phyloP scores from a whole-genome alignment of 2,329 filamentous ascomycete genomes.

The Lasiodiplodia hormozganensis region DNA sequence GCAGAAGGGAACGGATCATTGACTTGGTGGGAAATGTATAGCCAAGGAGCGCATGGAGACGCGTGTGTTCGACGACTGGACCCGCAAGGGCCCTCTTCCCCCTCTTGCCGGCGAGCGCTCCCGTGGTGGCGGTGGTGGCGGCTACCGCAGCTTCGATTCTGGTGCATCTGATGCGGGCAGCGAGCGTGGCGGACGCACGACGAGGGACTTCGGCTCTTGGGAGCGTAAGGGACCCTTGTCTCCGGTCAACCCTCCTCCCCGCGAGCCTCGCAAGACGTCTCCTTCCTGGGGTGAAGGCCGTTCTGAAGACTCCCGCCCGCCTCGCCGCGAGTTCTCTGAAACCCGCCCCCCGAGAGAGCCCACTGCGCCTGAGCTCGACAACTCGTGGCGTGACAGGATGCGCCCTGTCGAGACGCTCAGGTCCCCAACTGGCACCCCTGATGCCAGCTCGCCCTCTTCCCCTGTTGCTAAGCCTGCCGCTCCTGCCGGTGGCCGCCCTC shows the following conservation, averaged over 20 bases:
- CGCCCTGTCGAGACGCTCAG: slow-evolving; percentile 74
- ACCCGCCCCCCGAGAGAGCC: slow-evolving; percentile 73
- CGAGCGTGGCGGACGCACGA: slow-evolving; percentile 72
- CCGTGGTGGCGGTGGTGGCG: slow-evolving; percentile 47
- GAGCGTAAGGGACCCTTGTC: slow-evolving; percentile 92
- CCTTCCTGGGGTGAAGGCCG: slow-evolving; percentile 77
- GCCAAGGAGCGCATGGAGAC: slow-evolving; percentile 85
- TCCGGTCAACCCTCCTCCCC: slow-evolving; percentile 58
- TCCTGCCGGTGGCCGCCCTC: slow-evolving; percentile 70
- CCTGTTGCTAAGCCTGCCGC: slow-evolving; percentile 68
- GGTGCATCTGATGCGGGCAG: slow-evolving; percentile 58
- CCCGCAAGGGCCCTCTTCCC: slow-evolving; percentile 86
- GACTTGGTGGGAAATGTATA: slow-evolving; percentile 52
- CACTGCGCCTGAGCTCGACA: slow-evolving; percentile 91
- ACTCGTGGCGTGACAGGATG: slow-evolving; percentile 92
- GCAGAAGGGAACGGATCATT: not conserved
- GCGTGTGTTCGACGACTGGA: slow-evolving; percentile 89
- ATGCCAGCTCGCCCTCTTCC: slow-evolving; percentile 77
- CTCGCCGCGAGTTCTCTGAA: slow-evolving; percentile 67
- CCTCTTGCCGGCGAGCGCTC: slow-evolving; percentile 69
- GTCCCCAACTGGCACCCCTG: slow-evolving; percentile 71
- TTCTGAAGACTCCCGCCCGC: slow-evolving; percentile 78
- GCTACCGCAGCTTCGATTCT: slow-evolving; percentile 61
- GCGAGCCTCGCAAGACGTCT: slow-evolving; percentile 64
- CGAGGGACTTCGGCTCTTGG: slow-evolving; percentile 87